Conservation (phyloP, 1,284 basidiomycete species). For the Coriolopsis trogii region DNA sequence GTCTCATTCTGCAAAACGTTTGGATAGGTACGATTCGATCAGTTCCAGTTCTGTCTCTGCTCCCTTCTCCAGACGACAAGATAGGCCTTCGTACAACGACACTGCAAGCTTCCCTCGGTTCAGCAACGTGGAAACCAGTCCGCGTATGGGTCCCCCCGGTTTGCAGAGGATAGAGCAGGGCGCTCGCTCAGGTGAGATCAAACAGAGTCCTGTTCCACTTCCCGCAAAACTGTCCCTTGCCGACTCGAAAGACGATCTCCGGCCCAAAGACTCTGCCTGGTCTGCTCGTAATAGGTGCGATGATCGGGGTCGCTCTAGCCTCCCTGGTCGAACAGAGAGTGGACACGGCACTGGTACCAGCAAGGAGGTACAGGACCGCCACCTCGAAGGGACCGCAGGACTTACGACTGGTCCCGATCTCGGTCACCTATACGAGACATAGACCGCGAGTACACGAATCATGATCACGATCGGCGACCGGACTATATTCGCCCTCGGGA, state of each 20-base stretch:
- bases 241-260: conserved; percentile 27
- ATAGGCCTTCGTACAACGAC: background rate
- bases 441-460: conserved; percentile 31
- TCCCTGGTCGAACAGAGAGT: too few relatives aligned
- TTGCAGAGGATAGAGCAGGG: conserved; percentile 12
- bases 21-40: conserved; percentile 12
- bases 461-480: conserved; percentile 30
- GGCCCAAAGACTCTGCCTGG: conserved; percentile 25
- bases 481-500: conserved; percentile 27
- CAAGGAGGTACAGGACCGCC: too few relatives aligned
- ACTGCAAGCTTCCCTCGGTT: background rate
- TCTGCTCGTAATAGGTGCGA: conserved; percentile 24
- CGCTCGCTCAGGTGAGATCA: conserved; percentile 20
- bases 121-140: background rate
- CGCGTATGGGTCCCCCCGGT: conserved; percentile 13
- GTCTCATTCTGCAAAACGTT: conserved; percentile 3
- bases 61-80: background rate
- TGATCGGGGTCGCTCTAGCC: conserved; percentile 23
- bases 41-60: conserved; percentile 3
- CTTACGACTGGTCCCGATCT: conserved; percentile 15
- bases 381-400: conserved; percentile 19
- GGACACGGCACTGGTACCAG: background rate
- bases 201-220: conserved; percentile 8
- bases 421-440: conserved; percentile 13
- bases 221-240: conserved; percentile 17